A percentile compares a stretch with the other conserved stretches of the same genome.
These are phyloP conservation scores for Cyberlindnera petersonii DNA, from an alignment of 805 yeast genomes.

Conservation along the genomic window DNA sequence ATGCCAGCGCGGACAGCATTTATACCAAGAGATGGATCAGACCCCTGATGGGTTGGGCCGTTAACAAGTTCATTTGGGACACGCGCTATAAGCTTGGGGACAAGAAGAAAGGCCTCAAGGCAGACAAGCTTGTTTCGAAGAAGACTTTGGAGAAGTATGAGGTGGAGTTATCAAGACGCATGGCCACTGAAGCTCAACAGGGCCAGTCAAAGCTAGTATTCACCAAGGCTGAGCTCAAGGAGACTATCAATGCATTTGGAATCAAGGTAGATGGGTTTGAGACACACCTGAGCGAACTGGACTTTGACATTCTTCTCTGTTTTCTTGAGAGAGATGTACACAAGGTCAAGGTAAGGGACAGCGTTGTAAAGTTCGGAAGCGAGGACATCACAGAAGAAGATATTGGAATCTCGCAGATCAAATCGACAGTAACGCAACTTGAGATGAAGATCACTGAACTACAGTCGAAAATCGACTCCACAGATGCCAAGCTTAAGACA, in stretches of 20 bases:
- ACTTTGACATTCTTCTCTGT: constrained; percentile 20
- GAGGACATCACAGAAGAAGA: constrained; percentile 33
- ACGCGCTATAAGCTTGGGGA: constrained; percentile 22
- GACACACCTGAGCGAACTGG: constrained; percentile 16
- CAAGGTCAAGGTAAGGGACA: constrained; percentile 17
- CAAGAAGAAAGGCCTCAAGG: constrained; percentile 15
- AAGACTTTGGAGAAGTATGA: constrained; percentile 17
- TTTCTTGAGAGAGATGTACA: constrained; percentile 22
- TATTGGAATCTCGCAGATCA: constrained; percentile 31
- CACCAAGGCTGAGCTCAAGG: constrained; percentile 13
- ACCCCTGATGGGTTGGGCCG: constrained; percentile 24
- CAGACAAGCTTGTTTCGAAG: constrained; percentile 21
- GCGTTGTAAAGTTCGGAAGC: constrained; percentile 20
- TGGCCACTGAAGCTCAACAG: constrained; percentile 5
- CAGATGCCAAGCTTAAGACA: constrained; percentile 17
- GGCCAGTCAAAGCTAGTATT: constrained; percentile 13
- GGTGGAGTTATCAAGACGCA: constrained; percentile 6
- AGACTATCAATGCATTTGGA: constrained; percentile 5
- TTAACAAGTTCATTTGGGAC: constrained; percentile 22
- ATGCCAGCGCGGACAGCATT: constrained; percentile 17
- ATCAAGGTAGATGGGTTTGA: constrained; percentile 5
- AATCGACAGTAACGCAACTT: constrained; percentile 23
- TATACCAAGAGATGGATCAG: constrained; percentile 23
- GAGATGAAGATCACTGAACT: constrained; percentile 24
- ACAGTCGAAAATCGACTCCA: constrained; percentile 20